phyloP scores from a whole-genome alignment of 2,329 filamentous ascomycete species.

The Didymella lethalis region DNA sequence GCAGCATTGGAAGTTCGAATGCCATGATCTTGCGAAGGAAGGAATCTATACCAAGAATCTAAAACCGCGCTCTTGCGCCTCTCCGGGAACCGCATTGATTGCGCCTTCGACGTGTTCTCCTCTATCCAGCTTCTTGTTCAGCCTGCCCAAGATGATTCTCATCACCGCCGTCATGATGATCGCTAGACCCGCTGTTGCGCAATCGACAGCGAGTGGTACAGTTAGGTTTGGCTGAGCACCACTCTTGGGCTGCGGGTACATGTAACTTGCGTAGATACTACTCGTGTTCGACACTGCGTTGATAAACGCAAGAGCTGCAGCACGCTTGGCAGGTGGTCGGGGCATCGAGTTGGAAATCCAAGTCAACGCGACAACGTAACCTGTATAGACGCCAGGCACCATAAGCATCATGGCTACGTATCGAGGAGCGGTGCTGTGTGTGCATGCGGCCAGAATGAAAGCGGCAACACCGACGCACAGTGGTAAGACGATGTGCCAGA shows the following conservation, averaged over 20 bases:
- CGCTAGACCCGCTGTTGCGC: constrained; percentile 68
- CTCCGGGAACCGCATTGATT: constrained; percentile 64
- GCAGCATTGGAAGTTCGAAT: background rate
- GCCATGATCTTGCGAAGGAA: background rate
- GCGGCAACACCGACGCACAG: constrained; percentile 67
- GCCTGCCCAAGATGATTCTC: constrained; percentile 66
- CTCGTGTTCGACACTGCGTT: constrained; percentile 75
- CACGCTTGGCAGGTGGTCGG: constrained; percentile 77
- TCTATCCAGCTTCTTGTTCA: constrained; percentile 74
- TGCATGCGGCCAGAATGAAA: constrained; percentile 73
- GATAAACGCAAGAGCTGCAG: constrained; percentile 76
- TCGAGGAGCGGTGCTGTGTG: constrained; percentile 65
- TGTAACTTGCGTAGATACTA: constrained; percentile 74
- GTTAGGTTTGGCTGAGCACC: constrained; percentile 50
- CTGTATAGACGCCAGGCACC: constrained; percentile 67
- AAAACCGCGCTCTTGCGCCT: constrained; percentile 68
- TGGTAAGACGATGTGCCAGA: constrained; percentile 70
- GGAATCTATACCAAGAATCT: constrained; percentile 65
- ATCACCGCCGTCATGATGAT: constrained; percentile 70
- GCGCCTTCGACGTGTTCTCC: constrained; percentile 64
- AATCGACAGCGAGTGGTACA: constrained; percentile 73
- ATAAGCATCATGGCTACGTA: constrained; percentile 79
- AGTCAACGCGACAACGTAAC: constrained; percentile 68
- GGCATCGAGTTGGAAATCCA: constrained; percentile 82
- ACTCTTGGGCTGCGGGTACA: constrained; percentile 64